These are phyloP conservation scores for Diplodia sapinea DNA, from an alignment of 2,329 filamentous ascomycete genomes.

Conservation along the genomic window DNA sequence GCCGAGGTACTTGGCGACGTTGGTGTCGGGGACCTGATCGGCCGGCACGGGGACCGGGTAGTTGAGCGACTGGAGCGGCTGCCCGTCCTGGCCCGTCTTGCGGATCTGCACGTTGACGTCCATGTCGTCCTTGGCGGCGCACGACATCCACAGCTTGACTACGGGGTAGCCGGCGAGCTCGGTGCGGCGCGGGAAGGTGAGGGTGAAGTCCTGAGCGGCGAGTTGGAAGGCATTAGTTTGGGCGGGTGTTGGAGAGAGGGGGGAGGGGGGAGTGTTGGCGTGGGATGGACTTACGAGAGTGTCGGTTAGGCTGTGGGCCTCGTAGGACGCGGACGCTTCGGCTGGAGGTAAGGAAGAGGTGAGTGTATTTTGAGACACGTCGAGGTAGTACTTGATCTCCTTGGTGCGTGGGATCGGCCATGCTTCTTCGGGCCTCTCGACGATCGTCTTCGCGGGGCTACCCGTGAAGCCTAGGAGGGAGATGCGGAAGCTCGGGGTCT, in stretches of 20 bases:
- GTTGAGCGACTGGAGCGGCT: slow-evolving; percentile 11
- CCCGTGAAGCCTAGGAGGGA: slow-evolving; percentile 43
- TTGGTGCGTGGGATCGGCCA: slow-evolving; percentile 35
- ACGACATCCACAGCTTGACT: slow-evolving; percentile 26
- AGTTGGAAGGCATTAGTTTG: background rate
- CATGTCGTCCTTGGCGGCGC: background rate
- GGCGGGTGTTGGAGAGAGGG: no score
- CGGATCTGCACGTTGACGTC: slow-evolving; percentile 35
- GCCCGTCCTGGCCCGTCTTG: slow-evolving; percentile 31
- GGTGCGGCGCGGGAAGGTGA: slow-evolving; percentile 44
- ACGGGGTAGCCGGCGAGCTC: slow-evolving; percentile 31
- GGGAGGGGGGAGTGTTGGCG: background rate
- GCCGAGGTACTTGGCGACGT: slow-evolving; percentile 33
- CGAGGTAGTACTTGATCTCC: slow-evolving; percentile 34
- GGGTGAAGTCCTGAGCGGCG: slow-evolving; percentile 45
- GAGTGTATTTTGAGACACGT: background rate
- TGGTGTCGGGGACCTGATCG: slow-evolving; percentile 30
- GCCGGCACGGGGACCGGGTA: slow-evolving; percentile 29
- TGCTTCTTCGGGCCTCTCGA: slow-evolving; percentile 15
- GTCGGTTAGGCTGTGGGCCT: slow-evolving; percentile 11
- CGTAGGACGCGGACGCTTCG: slow-evolving; percentile 13
- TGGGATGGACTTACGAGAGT: background rate
- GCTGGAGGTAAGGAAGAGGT: background rate
- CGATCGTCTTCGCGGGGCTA: slow-evolving; percentile 17
- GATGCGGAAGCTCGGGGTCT: slow-evolving; percentile 54